Base-by-base conservation (phyloP, 2,329 filamentous ascomycete genomes). In the Arthrobotrys megalospora region DNA sequence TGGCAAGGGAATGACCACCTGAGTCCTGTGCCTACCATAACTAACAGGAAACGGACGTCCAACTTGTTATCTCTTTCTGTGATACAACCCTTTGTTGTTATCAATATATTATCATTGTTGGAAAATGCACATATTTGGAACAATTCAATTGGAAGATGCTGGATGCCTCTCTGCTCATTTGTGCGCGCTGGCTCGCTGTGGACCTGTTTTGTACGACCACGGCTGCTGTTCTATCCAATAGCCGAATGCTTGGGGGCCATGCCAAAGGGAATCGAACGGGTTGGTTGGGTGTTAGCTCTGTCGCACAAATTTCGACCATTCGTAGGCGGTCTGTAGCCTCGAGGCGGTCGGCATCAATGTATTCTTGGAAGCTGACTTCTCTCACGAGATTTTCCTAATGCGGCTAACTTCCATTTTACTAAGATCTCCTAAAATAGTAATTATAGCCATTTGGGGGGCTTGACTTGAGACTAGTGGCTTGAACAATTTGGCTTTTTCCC, bases 381-480 rank as follows among this genome's bases (percentile, higher is more conserved):
- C 58, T 72, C 58, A 32, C 11, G 1, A 16, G 32, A 21, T 64
- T 50, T 73, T 55, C 69, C 62, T n/a, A 28, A 66, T 66, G 32
- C 48, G 60, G 69, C 60, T 48, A 66, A 41, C 43, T 60, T 66
- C 48, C 38, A 66, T 60, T 73, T 72, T 75, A 50, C 19, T 16
- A 38, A 55, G n/a, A 75, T 67, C 53, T 62, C 70, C 70, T 34
- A 63, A 75, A 67, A 52, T n/a, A 47, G 70, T 24, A 75, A 62
- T 68, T 52, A 34, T n/a, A 63, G 32, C 52, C 70, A 48, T 41
- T 60, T 60, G 19, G 36, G 55, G 55, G 55, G 34, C 36, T 60
- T 24, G 43, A 3, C 7, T 19, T 50, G 41, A 64, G 41, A 50
- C 60, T 50, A 34, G 32, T 32, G 41, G 45, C 41, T 50, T 64